These are phyloP conservation scores for Didymella sp. DNA, from an alignment of 2,329 filamentous ascomycete genomes.

Conservation along the genomic window DNA sequence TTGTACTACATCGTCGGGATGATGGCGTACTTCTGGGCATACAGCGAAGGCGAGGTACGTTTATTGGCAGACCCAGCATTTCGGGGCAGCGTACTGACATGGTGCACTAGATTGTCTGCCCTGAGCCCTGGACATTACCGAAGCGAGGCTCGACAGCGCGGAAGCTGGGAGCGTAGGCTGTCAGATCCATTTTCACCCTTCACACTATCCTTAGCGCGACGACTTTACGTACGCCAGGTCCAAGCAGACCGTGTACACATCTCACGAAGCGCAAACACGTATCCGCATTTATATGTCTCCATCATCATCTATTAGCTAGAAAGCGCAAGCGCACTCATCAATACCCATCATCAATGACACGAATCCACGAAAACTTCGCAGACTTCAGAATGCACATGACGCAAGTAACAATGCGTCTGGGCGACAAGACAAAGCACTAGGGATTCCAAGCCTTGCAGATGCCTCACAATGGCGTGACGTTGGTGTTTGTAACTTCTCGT, in stretches of 20 bases:
- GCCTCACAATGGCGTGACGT: constrained; percentile 16
- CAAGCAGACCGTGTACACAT: constrained; percentile 11
- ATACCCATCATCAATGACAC: constrained; percentile 12
- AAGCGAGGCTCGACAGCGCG: constrained; percentile 49
- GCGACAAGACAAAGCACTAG: constrained; percentile 3
- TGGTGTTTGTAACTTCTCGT: constrained; percentile 6
- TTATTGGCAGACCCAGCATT: background rate
- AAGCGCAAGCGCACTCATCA: constrained; percentile 5
- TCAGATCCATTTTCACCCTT: background rate
- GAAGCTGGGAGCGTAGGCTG: constrained; percentile 26
- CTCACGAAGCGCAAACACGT: constrained; percentile 10
- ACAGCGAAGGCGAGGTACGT: constrained; percentile 93
- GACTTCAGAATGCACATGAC: background rate
- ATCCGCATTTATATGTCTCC: background rate
- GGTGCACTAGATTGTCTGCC: constrained; percentile 53
- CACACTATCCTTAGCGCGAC: constrained; percentile 10
- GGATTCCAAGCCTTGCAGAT: constrained; percentile 11
- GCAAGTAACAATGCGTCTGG: background rate
- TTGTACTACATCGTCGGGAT: constrained; percentile 90
- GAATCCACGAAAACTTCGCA: background rate
- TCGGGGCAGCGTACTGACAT: constrained; percentile 19
- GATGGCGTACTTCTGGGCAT: constrained; percentile 93
- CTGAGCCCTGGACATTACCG: constrained; percentile 59
- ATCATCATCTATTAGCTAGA: constrained; percentile 2
- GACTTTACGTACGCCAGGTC: constrained; percentile 8